Evolutionary conservation across 2,329 filamentous ascomycete genomes (phyloP).

Genomic region (Septoria linicola): DNA sequence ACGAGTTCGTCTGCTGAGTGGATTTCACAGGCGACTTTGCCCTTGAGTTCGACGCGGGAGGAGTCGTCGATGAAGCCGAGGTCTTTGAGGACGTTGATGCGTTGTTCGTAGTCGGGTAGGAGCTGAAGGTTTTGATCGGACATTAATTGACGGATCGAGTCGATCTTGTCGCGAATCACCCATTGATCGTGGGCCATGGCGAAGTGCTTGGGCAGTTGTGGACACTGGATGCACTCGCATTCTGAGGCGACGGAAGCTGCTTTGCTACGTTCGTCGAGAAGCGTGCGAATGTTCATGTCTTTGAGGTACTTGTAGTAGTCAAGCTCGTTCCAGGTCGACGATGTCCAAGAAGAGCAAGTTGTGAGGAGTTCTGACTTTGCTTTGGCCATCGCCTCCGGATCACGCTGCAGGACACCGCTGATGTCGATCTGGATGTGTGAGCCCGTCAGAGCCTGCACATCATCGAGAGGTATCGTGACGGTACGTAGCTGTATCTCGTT

Average conservation of each 20-base stretch:
- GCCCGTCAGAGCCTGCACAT: slow-evolving; percentile 81
- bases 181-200: slow-evolving; percentile 96
- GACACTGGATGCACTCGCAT: slow-evolving; percentile 67
- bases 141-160: slow-evolving; percentile 79
- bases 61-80: slow-evolving; percentile 87
- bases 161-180: slow-evolving; percentile 92
- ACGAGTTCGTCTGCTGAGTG: slow-evolving; percentile 96
- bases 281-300: slow-evolving; percentile 76
- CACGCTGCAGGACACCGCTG: slow-evolving; percentile 40
- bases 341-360: slow-evolving; percentile 71
- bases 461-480: slow-evolving; percentile 67
- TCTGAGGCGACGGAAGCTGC: slow-evolving; percentile 63
- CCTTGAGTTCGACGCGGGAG: slow-evolving; percentile 88
- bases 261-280: slow-evolving; percentile 68
- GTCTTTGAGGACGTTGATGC: slow-evolving; percentile 86
- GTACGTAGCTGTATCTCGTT: slow-evolving; percentile 68
- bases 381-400: slow-evolving; percentile 52
- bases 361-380: slow-evolving; percentile 69
- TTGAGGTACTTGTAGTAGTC: slow-evolving; percentile 74
- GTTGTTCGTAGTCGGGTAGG: slow-evolving; percentile 93
- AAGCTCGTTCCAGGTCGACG: slow-evolving; percentile 76
- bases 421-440: slow-evolving; percentile 51
- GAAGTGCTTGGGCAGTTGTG: slow-evolving; percentile 84
- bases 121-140: slow-evolving; percentile 96
- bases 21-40: slow-evolving; percentile 97